Base-by-base conservation (phyloP, 176 grass and related monocot genomes). In the Pontederia crassipes region DNA sequence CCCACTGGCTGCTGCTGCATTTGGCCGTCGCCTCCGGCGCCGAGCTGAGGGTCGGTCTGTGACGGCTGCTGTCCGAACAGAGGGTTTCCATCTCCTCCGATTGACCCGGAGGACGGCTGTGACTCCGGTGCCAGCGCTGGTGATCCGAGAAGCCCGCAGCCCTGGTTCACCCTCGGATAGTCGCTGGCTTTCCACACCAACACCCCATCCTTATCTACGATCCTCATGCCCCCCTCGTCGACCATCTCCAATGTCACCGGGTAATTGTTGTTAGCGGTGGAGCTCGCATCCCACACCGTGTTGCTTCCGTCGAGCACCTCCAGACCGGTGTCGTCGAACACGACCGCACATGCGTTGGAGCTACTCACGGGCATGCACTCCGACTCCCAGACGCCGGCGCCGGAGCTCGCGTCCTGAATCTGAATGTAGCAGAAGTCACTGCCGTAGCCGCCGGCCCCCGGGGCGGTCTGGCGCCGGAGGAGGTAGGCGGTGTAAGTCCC, bases 341-440 rank as follows among this genome's bases (percentile, higher is more conserved):
- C 57, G 67, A 95, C 72, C 2, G 80, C 10, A 74, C 86, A 90
- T 29, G 86, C 76, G 75, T 90, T 90, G 16, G 81, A 82, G 15
- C 61, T 95, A 77, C 82, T 86, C 60, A 81, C 78, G 2, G 90
- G 79, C 5, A 67, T 66, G 73, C 91, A 95, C 63, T 87, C 77
- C 7, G 86, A 87, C 65, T 95, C 91, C 91, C 91, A 95, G 62
- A 72, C 74, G 71, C 80, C 32, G 32, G 32, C 81, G 2, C 49
- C 78, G 66, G 74, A 69, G 0, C 10, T 57, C 0, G 52, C 27
- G 32, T 67, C 82, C 26, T 69, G 58, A 50, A 95, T 75, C 75
- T 90, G 77, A 54, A 95, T 77, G 64, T 81, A 90, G 76, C 91
- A 95, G 65, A 95, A 95, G 55, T 95, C 91, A 3, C 76, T 88